Conservation (phyloP, 2,329 filamentous ascomycete species). For the Pseudogymnoascus sp. region DNA sequence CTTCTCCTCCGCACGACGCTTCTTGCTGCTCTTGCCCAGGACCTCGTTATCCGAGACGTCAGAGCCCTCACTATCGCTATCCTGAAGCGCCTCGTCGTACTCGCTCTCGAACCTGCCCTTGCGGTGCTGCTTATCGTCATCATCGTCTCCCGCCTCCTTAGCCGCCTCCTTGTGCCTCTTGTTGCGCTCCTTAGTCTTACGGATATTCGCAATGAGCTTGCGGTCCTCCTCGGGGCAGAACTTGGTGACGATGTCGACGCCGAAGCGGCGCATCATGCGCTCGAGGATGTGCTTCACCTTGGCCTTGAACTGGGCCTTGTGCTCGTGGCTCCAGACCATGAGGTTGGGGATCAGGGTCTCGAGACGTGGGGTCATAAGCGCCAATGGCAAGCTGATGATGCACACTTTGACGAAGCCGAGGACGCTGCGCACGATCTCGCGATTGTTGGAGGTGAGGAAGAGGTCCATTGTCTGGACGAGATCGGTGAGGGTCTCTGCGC, state of each 20-base stretch:
- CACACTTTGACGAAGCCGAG: conserved; percentile 96
- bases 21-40: conserved; percentile 39
- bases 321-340: conserved; percentile 94
- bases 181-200: conserved; percentile 84
- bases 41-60: conserved; percentile 57
- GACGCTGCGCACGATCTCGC: conserved; percentile 91
- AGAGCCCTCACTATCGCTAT: conserved; percentile 49
- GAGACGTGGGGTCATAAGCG: conserved; percentile 71
- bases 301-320: conserved; percentile 92
- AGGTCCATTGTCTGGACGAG: conserved; percentile 92
- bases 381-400: conserved; percentile 73
- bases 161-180: conserved; percentile 79
- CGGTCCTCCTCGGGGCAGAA: conserved; percentile 78
- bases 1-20: conserved; percentile 37
- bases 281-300: conserved; percentile 99
- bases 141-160: conserved; percentile 49
- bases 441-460: conserved; percentile 92
- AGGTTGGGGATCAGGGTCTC: conserved; percentile 75
- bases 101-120: conserved; percentile 76
- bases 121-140: conserved; percentile 43
- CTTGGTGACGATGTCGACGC: conserved; percentile 70
- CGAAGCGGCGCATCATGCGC: conserved; percentile 85
- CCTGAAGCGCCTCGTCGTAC: conserved; percentile 90
- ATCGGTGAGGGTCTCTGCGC: conserved; percentile 64
- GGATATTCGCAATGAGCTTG: conserved; percentile 88